A percentile compares a stretch with the other conserved stretches of the same genome.
phyloP scores from a whole-genome alignment of 768 basidiomycete genomes.

The Trametes elegans region DNA sequence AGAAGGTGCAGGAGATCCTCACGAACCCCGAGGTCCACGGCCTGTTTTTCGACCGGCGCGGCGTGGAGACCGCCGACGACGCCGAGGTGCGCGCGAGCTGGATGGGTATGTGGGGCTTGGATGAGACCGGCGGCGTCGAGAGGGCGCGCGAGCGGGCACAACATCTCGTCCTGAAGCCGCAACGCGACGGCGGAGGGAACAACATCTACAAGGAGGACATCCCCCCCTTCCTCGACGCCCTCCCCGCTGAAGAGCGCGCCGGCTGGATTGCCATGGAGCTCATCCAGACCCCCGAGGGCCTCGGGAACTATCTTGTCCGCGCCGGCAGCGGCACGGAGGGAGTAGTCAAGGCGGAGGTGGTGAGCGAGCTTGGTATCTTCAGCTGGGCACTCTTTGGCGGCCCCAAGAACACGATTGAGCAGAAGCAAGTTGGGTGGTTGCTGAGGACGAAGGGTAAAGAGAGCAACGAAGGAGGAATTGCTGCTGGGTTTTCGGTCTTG shows the following conservation, averaged over 20 bases:
- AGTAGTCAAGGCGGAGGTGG: conserved; percentile 60
- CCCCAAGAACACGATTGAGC: conserved; percentile 41
- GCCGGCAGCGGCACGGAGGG: conserved; percentile 50
- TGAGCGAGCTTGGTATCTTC: conserved; percentile 91
- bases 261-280: conserved; percentile 98
- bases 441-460: conserved; percentile 89
- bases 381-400: conserved; percentile 80
- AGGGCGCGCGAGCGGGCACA: conserved; percentile 50
- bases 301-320: conserved; percentile 74
- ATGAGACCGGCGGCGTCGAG: conserved; percentile 39
- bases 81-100: conserved; percentile 68
- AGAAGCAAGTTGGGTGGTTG: conserved; percentile 77
- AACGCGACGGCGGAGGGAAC: conserved; percentile 97
- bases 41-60: conserved; percentile 52
- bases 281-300: conserved; percentile 71
- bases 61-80: conserved; percentile 39
- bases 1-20: conserved; percentile 92
- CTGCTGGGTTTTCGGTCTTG: conserved; percentile 49
- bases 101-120: conserved; percentile 87
- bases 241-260: conserved; percentile 60
- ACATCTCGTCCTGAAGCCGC: conserved; percentile 88
- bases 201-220: conserved; percentile 89
- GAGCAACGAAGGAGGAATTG: conserved; percentile 86
- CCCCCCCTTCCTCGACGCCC: conserved; percentile 64
- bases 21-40: conserved; percentile 72